phyloP scores from a whole-genome alignment of 1,139 yeast species.

The Williopsis jadinii region DNA sequence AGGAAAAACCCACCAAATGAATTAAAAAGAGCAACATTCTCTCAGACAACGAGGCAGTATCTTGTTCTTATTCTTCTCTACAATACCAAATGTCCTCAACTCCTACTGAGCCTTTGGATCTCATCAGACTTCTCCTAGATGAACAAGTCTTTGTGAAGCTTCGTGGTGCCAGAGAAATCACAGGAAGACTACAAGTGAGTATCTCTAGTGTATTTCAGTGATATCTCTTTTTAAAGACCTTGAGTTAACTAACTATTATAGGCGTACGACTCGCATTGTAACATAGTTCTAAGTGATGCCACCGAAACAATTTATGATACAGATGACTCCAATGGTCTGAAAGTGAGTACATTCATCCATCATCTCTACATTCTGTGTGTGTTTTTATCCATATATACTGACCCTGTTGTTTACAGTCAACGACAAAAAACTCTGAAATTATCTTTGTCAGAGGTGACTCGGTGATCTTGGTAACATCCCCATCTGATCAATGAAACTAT shows the following conservation, averaged over 20 bases:
- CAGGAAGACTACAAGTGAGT: slow-evolving; percentile 73
- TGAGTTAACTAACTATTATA: slow-evolving; percentile 12
- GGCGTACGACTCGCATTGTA: slow-evolving; percentile 96
- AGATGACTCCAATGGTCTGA: slow-evolving; percentile 29
- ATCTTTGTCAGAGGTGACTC: slow-evolving; percentile 95
- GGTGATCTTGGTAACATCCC: slow-evolving; percentile 63
- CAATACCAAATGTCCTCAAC: slow-evolving; percentile 7
- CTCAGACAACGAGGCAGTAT: too few relatives aligned
- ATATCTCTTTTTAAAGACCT: neutral
- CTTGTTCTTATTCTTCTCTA: too few relatives aligned
- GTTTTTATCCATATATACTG: neutral
- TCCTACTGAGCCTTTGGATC: slow-evolving; percentile 68
- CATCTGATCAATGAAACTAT: slow-evolving; percentile 1
- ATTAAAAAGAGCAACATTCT: too few relatives aligned
- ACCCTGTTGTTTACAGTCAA: slow-evolving; percentile 4
- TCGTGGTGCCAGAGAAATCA: slow-evolving; percentile 92
- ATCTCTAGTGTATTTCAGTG: neutral
- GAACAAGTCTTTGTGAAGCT: slow-evolving; percentile 84
- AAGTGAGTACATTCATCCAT: neutral
- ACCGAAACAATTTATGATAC: slow-evolving; percentile 66
- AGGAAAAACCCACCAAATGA: neutral
- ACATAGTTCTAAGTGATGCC: slow-evolving; percentile 92
- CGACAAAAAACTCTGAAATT: slow-evolving; percentile 73
- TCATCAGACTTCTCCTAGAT: slow-evolving; percentile 80
- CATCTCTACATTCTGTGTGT: neutral